Evolutionary conservation across 352 stramenopile species (phyloP).

Genomic region (Phytophthora constricta): DNA sequence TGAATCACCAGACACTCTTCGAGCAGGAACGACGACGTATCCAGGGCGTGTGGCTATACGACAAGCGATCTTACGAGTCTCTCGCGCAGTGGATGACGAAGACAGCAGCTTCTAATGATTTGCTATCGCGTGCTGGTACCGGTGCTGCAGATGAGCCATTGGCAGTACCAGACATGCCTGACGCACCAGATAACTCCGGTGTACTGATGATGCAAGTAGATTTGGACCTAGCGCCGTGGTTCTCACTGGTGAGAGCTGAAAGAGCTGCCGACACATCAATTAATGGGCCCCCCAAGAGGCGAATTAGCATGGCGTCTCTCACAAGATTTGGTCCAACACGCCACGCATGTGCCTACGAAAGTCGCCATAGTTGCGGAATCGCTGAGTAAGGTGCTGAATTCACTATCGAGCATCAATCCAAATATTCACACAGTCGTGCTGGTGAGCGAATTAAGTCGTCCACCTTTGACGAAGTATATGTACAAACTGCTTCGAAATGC

Average conservation of each 20-base stretch:
- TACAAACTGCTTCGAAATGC: constrained; percentile 42
- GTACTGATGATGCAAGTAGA: constrained; percentile 69
- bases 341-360: constrained; percentile 53
- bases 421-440: constrained; percentile 46
- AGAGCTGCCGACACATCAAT: not conserved
- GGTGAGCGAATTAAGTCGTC: constrained; percentile 54
- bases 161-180: not conserved
- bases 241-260: constrained; percentile 44
- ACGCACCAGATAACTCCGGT: constrained; percentile 10
- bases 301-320: constrained; percentile 50
- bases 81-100: constrained; percentile 23
- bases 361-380: constrained; percentile 31
- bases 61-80: constrained; percentile 42
- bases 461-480: constrained; percentile 56
- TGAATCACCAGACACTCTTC: constrained; percentile 34
- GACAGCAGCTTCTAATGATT: not conserved
- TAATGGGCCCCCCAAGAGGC: not conserved
- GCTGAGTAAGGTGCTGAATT: constrained; percentile 31
- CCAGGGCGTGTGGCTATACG: constrained; percentile 35
- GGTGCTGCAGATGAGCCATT: constrained; percentile 1
- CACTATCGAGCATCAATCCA: not conserved
- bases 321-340: constrained; percentile 48
- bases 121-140: not conserved
- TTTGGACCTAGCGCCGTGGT: constrained; percentile 77
- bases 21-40: constrained; percentile 40